Percentiles rank a stretch among this genome's conserved stretches.
These are phyloP conservation scores for Erythrophleum ivorense DNA, from an alignment of 331 rosid species.

Conservation along the genomic window DNA sequence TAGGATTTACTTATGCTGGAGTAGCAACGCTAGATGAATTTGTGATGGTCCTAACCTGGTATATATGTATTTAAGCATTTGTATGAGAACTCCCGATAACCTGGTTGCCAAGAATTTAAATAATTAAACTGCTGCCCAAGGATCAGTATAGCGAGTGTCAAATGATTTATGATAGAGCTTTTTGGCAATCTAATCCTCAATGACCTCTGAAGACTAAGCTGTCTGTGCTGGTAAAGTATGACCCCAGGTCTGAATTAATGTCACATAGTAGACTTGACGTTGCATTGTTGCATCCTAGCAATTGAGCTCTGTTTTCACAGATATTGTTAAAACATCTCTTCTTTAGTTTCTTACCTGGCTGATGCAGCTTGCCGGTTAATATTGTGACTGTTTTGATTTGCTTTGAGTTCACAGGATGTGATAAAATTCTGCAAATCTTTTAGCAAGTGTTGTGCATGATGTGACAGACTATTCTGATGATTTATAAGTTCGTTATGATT, in stretches of 20 bases:
- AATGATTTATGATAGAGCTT: not conserved
- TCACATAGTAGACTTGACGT: constrained; percentile 15
- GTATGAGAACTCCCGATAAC: not conserved
- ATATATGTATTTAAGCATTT: not conserved
- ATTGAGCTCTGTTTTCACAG: not conserved
- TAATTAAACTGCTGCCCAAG: not conserved
- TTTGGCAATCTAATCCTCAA: constrained; percentile 1
- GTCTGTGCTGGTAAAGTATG: constrained; percentile 8
- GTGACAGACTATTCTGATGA: constrained; percentile 1
- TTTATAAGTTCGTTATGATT: not conserved
- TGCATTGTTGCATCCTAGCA: constrained; percentile 17
- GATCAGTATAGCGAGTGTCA: constrained; percentile 4
- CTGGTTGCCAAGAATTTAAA: constrained; percentile 7
- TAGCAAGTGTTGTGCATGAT: not conserved
- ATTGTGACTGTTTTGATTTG: constrained; percentile 7
- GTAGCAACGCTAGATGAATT: not conserved
- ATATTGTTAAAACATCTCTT: not conserved
- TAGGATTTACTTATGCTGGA: not conserved
- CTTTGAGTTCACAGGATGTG: not conserved
- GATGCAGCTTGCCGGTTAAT: constrained; percentile 16
- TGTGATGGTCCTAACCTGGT: not conserved
- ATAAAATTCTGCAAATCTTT: not conserved
- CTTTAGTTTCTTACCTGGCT: constrained; percentile 10
- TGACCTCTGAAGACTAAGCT: constrained; percentile 14
- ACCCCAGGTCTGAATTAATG: constrained; percentile 8